A percentile compares a stretch with the other conserved stretches of the same genome.
Evolutionary conservation across 2,329 filamentous ascomycete genomes (phyloP).

Genomic region (Trichoderma hamatum): DNA sequence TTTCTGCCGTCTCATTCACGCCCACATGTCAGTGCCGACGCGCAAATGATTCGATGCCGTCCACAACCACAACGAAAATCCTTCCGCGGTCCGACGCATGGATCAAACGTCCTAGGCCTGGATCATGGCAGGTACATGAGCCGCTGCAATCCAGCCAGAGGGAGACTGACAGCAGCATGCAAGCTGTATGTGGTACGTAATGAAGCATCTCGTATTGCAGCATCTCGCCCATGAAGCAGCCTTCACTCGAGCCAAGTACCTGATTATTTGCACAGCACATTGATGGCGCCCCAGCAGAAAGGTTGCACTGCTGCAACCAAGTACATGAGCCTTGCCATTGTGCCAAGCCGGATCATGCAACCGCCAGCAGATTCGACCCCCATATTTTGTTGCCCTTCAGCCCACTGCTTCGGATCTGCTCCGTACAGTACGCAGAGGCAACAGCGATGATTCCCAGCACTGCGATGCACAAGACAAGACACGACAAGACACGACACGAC

Average conservation of each 20-base stretch:
- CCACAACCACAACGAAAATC: background rate
- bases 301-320: background rate
- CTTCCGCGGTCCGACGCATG: background rate
- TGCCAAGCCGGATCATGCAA: background rate
- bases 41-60: background rate
- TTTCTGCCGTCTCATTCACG: background rate
- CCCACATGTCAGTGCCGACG: background rate
- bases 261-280: no score
- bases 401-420: background rate
- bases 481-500: no score
- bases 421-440: background rate
- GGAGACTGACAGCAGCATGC: background rate
- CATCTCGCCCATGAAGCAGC: no score
- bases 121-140: background rate
- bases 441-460: background rate
- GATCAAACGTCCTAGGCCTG: background rate
- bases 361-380: conserved; percentile 5
- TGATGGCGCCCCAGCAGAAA: background rate
- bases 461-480: background rate
- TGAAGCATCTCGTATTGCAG: background rate
- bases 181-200: background rate
- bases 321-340: conserved; percentile 8
- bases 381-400: background rate
- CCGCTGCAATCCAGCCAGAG: background rate
- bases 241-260: no score